Base-by-base conservation (phyloP, 805 yeast genomes). In the Blastobotrys peoriensis region DNA sequence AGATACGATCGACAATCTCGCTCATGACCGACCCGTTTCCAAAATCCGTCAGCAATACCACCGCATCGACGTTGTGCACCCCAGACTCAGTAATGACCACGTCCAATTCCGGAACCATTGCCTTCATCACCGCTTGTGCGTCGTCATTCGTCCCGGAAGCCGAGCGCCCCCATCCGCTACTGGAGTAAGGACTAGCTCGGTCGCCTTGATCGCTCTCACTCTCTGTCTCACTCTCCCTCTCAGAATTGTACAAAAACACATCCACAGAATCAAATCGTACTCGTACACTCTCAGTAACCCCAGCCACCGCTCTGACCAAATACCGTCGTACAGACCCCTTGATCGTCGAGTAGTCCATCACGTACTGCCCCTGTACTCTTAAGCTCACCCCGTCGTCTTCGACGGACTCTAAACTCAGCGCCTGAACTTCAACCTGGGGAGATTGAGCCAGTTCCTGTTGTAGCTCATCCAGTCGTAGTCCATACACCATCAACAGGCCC, bases 21-120 rank as follows among this genome's bases (percentile, higher is more conserved):
- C 41, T 50, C 33, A 54, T 33, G 17, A 48, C 38, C 9, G 44
- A 23, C 5, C 55, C 38, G 20, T 41, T 44, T n/a, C 53, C 56
- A 36, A 54, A 54, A 18, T 51, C 58, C 10, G 44, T 41, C 19
- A 54, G 36, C 13, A 34, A 33, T 13, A 43, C 42, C 15, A 49
- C 45, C 34, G 43, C 23, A 30, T 49, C 47, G 33, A 53, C 41
- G 15, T 17, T 25, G 10, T 53, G 45, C 5, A 22, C 20, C 18
- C 28, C 40, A 3, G 33, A 37, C 16, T 47, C 34, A 4, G 41
- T 27, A 13, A 47, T 44, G 38, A 41, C 37, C 3, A 51, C 47
- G 3, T 38, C 40, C 41, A 53, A 23, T 9, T 44, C 30, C 10
- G 57, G 57, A n/a, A 50, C 28, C 17, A 36, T 25, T 5, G 50